These are phyloP conservation scores for Senna siamea DNA, from an alignment of 306 rosid genomes.

Conservation along the genomic window DNA sequence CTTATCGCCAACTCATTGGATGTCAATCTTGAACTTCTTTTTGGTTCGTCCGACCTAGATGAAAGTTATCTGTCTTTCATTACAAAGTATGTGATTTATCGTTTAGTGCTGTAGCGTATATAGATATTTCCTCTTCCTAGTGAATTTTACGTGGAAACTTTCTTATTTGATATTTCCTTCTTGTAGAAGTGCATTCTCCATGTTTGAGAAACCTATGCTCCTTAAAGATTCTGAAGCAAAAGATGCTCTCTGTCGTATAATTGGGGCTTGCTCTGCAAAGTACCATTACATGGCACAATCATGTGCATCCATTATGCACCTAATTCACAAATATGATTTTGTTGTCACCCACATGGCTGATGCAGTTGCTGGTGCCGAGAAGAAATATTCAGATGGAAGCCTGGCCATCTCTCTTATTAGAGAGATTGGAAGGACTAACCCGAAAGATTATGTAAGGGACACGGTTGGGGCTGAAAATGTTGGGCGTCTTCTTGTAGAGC, in stretches of 20 bases:
- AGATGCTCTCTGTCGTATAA: conserved; percentile 80
- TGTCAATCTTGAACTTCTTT: conserved; percentile 77
- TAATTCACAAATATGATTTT: conserved; percentile 89
- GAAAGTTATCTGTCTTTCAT: conserved; percentile 80
- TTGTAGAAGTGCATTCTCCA: conserved; percentile 66
- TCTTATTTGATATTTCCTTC: conserved; percentile 36
- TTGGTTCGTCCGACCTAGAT: conserved; percentile 74
- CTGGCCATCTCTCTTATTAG: conserved; percentile 75
- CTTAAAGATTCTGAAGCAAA: conserved; percentile 74
- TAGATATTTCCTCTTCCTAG: not conserved
- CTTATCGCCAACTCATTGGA: conserved; percentile 92
- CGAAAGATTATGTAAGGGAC: conserved; percentile 89
- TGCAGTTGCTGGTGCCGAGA: conserved; percentile 75
- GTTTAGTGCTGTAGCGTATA: not conserved
- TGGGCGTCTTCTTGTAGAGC: conserved; percentile 88
- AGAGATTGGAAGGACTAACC: conserved; percentile 92
- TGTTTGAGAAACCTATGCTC: conserved; percentile 73
- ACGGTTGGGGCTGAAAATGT: conserved; percentile 88
- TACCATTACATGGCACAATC: conserved; percentile 85
- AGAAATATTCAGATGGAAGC: conserved; percentile 88
- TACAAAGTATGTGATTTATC: conserved; percentile 62
- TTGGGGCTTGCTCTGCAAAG: conserved; percentile 90
- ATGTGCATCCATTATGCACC: conserved; percentile 86
- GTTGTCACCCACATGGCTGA: conserved; percentile 86
- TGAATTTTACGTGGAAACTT: conserved; percentile 27